Percentiles rank a stretch among this genome's conserved stretches.
These are phyloP conservation scores for Phoma sp. DNA, from an alignment of 2,329 filamentous ascomycete species.

Conservation along the genomic window DNA sequence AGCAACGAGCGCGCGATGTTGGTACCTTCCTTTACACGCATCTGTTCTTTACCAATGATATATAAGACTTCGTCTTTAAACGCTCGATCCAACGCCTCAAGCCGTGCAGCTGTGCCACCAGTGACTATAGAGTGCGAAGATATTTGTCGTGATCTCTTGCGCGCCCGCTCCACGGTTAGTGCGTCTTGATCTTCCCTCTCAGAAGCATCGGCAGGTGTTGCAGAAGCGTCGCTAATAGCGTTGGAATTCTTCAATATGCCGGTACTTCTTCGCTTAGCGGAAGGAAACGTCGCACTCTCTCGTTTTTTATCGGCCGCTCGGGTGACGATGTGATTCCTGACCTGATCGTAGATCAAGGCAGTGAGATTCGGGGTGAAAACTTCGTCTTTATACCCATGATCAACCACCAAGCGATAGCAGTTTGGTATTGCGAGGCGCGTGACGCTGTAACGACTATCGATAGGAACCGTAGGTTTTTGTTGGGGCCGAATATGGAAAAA, in stretches of 20 bases:
- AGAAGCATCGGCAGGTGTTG: not conserved
- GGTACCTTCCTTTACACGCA: constrained; percentile 50
- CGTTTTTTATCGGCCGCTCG: constrained; percentile 34
- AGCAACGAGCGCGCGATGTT: constrained; percentile 54
- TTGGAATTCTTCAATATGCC: not conserved
- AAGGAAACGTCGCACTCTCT: constrained; percentile 4
- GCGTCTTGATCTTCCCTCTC: constrained; percentile 2
- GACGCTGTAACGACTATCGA: constrained; percentile 57
- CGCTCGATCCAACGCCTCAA: constrained; percentile 50
- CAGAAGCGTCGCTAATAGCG: constrained; percentile 8
- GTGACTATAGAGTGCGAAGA: constrained; percentile 18
- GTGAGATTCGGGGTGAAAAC: constrained; percentile 69
- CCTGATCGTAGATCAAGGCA: constrained; percentile 61
- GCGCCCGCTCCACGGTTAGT: constrained; percentile 2
- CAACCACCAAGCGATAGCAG: constrained; percentile 71
- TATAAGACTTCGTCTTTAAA: constrained; percentile 58
- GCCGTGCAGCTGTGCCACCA: constrained; percentile 30
- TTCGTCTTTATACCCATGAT: constrained; percentile 76
- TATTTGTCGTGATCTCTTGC: constrained; percentile 3
- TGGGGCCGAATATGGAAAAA: constrained; percentile 76
- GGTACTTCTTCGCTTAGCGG: not conserved
- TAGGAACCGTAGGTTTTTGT: constrained; percentile 55
- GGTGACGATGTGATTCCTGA: constrained; percentile 52
- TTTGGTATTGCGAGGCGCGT: constrained; percentile 59
- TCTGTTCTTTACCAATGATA: constrained; percentile 60